These are phyloP conservation scores for Xylariaceae sp. DNA, from an alignment of 2,329 filamentous ascomycete genomes.

Conservation along the genomic window DNA sequence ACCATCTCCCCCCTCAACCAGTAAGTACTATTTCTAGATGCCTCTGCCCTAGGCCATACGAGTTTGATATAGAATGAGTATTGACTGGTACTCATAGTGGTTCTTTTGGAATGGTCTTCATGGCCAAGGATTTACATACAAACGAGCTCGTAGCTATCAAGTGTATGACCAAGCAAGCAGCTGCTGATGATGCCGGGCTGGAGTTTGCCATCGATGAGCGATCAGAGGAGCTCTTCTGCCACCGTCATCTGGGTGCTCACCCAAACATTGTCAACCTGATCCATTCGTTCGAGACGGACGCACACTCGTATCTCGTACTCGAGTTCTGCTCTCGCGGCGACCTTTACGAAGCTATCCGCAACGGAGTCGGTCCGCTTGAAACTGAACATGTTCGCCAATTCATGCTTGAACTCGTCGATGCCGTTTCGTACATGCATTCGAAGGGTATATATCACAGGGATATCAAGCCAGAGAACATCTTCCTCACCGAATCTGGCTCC, in stretches of 20 bases:
- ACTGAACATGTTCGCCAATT: constrained; percentile 96
- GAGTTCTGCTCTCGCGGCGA: constrained; percentile 96
- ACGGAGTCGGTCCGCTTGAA: constrained; percentile 81
- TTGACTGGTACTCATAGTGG: constrained; percentile 40
- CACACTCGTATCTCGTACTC: constrained; percentile 86
- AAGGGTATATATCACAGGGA: constrained; percentile 94
- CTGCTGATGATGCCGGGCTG: constrained; percentile 54
- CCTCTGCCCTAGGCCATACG: too few relatives aligned
- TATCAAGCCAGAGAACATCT: constrained; percentile 99
- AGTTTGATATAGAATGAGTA: too few relatives aligned
- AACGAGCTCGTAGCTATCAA: constrained; percentile 88
- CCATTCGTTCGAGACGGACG: constrained; percentile 85
- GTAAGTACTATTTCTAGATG: too few relatives aligned
- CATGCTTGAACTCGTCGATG: constrained; percentile 90
- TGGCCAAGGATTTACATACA: constrained; percentile 75
- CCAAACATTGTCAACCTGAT: constrained; percentile 92
- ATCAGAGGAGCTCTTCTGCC: constrained; percentile 75
- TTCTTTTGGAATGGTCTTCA: constrained; percentile 98
- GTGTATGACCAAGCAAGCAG: constrained; percentile 80
- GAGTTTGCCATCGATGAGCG: constrained; percentile 75
- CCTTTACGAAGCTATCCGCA: constrained; percentile 93
- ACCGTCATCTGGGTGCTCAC: constrained; percentile 73
- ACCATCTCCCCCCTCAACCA: constrained; percentile 94
- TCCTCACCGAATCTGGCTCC: constrained; percentile 76
- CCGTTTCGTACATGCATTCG: constrained; percentile 84